Base-by-base conservation (phyloP, 768 basidiomycete genomes). In the Agrocybe praecox region DNA sequence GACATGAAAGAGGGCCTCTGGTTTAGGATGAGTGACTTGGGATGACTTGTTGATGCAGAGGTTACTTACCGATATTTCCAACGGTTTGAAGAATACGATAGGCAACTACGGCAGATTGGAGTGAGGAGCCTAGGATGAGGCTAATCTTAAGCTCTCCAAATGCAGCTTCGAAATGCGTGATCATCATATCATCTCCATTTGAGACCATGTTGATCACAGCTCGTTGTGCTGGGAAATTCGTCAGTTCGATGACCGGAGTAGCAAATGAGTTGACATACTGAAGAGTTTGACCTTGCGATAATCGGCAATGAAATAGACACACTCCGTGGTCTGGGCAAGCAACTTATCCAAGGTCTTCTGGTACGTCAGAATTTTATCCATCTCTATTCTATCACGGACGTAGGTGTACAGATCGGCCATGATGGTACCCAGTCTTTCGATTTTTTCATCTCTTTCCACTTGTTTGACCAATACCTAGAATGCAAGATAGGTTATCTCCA, bases 51-150 rank as follows among this genome's bases (percentile, higher is more conserved):
- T 46, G 9, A 8, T 29, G 36, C 4, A 40, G n/a, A 40, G 5
- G 17, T 10, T 34, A 40, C 49, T 46, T n/a, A 57, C 56, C 56
- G 12, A 57, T 50, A 17, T 52, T 51, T 43, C 36, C 22, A 2
- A 57, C 45, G n/a, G 44, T 57, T 24, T 52, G 44, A 33, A 57
- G 56, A 36, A 57, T 57, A 6, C 50, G 56, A 47, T 51, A 57
- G 11, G 56, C 45, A 21, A 57, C 45, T 32, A 57, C 50, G 7
- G 56, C 49, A 10, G 49, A 45, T 40, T 57, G 56, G 18, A 57
- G 56, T 2, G 56, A 50, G 14, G 56, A 45, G 7, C 56, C 56
- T 19, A 57, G 32, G 48, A 57, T 52, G 17, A 57, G 56, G 32
- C 51, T 49, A 2, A 57, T 52, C n/a, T 57, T 57, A 10, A 57